Evolutionary conservation across 2,329 filamentous ascomycete species (phyloP).

Genomic region (Aspergillus sp.): DNA sequence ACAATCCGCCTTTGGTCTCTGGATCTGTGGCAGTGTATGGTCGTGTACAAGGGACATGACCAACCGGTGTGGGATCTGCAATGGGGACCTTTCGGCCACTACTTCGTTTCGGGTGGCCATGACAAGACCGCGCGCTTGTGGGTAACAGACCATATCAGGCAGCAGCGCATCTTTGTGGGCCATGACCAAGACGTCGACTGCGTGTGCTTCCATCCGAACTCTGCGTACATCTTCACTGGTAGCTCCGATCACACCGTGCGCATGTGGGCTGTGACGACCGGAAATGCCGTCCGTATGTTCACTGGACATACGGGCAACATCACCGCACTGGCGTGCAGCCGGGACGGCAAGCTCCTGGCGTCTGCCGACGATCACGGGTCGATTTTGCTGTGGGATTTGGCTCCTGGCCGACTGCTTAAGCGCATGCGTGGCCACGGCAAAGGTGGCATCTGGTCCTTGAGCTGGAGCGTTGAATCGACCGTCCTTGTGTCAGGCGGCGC

Average conservation of each 20-base stretch:
- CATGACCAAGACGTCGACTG: conserved; percentile 92
- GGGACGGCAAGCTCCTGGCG: conserved; percentile 85
- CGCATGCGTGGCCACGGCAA: conserved; percentile 91
- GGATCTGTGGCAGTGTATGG: conserved; percentile 86
- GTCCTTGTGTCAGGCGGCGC: conserved; percentile 87
- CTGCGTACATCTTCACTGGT: conserved; percentile 87
- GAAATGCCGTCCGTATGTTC: conserved; percentile 84
- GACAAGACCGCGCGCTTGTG: conserved; percentile 90
- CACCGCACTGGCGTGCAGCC: conserved; percentile 78
- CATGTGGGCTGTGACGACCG: conserved; percentile 94
- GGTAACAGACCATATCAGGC: conserved; percentile 88
- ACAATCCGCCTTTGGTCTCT: conserved; percentile 91
- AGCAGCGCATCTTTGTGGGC: conserved; percentile 82
- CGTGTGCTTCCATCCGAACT: conserved; percentile 92
- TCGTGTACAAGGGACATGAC: conserved; percentile 90
- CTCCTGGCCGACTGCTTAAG: conserved; percentile 82
- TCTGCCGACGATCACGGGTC: conserved; percentile 84
- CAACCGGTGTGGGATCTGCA: conserved; percentile 83
- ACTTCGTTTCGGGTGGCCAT: conserved; percentile 83
- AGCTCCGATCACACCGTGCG: conserved; percentile 90
- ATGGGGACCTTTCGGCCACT: conserved; percentile 93
- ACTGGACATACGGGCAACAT: conserved; percentile 87
- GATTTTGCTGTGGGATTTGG: conserved; percentile 92
- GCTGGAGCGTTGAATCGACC: conserved; percentile 89
- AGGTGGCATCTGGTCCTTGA: conserved; percentile 88